Conservation (phyloP, 148 eudicot genomes). For the Camellia japonica region DNA sequence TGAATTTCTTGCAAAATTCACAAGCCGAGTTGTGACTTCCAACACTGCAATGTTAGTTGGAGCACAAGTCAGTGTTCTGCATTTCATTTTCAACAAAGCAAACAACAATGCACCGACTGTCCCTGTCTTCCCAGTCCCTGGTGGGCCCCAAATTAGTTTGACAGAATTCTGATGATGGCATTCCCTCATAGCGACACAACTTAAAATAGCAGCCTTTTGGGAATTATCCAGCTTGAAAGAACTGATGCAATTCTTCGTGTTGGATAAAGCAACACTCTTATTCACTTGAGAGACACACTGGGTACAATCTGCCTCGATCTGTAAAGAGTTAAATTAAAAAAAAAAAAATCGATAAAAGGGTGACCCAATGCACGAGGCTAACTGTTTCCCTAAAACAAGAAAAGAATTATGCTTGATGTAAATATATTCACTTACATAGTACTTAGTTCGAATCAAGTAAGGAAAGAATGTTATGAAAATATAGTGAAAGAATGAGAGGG, state of each 20-base stretch:
- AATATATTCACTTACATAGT: no score
- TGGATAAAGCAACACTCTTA: neutral
- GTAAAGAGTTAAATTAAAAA: neutral
- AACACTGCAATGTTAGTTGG: conserved; percentile 56
- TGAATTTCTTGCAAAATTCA: conserved; percentile 14
- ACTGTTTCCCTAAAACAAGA: neutral
- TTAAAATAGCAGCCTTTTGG: conserved; percentile 41
- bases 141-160: conserved; percentile 32
- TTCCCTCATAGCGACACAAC: conserved; percentile 36
- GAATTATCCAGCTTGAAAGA: conserved; percentile 36
- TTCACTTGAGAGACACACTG: neutral
- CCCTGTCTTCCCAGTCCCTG: conserved; percentile 54
- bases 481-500: no score
- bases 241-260: conserved; percentile 10
- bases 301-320: conserved; percentile 13
- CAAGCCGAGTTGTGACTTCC: conserved; percentile 31
- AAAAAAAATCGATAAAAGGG: no score
- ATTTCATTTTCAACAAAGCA: conserved; percentile 24
- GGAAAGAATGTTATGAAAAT: no score
- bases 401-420: neutral
- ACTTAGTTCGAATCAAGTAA: no score
- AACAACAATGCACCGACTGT: conserved; percentile 41
- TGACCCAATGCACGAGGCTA: no score
- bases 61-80: conserved; percentile 47
- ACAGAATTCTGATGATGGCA: conserved; percentile 31